Evolutionary conservation across 345 rosid genomes (phyloP), one percentile per base, ranked within the genome.

Genomic region (Euphorbia lathyris): DNA sequence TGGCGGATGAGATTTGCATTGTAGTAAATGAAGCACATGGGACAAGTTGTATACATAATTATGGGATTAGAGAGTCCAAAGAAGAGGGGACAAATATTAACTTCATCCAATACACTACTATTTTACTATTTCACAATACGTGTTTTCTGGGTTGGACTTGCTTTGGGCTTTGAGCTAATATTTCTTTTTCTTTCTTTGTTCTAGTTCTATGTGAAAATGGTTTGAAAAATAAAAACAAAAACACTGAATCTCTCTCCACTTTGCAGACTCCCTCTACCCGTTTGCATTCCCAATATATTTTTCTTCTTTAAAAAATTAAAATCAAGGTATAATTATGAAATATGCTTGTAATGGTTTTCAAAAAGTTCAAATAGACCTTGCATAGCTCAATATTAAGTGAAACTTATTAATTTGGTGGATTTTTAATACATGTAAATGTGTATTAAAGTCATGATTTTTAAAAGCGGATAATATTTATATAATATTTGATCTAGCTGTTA

Each of bases 111-210:
- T 74, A 66, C n/a, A n/a, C n/a, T 13, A 34, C 25, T 22, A 59
- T 66, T 68, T 40, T n/a, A 71, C 42, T 16, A 57, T 3, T 47
- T 32, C 32, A 72, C 13, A 72, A 76, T 58, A 77, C 83, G 83
- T 81, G 82, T 79, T 83, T 77, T 77, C 57, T 74, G 82, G 85
- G 81, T 68, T 50, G 83, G 22, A 61, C 68, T 30, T 47, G 82
- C 86, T 68, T 85, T 34, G 84, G 80, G 78, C 82, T 73, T 19
- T 0, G 78, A 19, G 70, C 64, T 66, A 7, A 14, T 58, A 30
- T 22, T 9, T 50, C 22, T 26, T 9, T 23, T 13, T n/a, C 2
- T 29, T 4, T 8, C 20, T 30, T n/a, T 11, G 17, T 69, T 76
- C 76, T 86, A 32, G 86, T 55, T 80, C 45, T 29, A 1, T 67